Base-by-base conservation (phyloP, 1,139 yeast species). In the Dujonia santamariae region DNA sequence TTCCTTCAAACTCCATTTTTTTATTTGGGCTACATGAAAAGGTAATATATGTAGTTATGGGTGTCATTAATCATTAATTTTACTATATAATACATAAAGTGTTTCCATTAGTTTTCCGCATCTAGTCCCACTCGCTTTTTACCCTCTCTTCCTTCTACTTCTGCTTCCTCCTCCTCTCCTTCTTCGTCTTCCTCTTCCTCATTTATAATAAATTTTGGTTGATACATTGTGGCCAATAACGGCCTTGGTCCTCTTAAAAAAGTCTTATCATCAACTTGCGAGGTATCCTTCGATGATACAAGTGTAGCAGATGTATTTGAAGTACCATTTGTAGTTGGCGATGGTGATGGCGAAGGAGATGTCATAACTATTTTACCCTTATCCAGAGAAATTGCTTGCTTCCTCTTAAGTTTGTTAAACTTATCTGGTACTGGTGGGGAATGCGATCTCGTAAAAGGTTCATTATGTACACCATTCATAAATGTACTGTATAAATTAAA, bases 341-440 rank as follows among this genome's bases (percentile, higher is more conserved):
- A 14, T 5, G 32, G 13, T 11, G 24, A 9, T 8, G 34, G 34
- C 22, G 19, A 13, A 13, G 11, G 11, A 14, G 26, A 21, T 11
- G 30, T 15, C 19, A 9, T 19, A 21, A 23, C 15, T 17, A 11
- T 27, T n/a, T 17, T 21, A 14, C 21, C 27, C 27, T 21, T 30
- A 14, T 21, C 27, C 21, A n/a, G 23, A 6, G n/a, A n/a, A n/a
- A 11, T 17, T 14, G 22, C 30, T n/a, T 7, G 22, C 16, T 33
- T 28, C 12, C 36, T 29, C 14, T 26, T 34, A 9, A 36, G 18
- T 37, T 44, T 46, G 32, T 42, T 47, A 30, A 47, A 46, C 30
- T 55, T 59, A 19, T 50, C 51, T 11, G 61, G 53, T 7, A 63
- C 49, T 4, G 72, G 71, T 2, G 72, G 69, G 1, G 69, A 63